phyloP scores from a whole-genome alignment of 768 basidiomycete species.

The Suillus luteus region DNA sequence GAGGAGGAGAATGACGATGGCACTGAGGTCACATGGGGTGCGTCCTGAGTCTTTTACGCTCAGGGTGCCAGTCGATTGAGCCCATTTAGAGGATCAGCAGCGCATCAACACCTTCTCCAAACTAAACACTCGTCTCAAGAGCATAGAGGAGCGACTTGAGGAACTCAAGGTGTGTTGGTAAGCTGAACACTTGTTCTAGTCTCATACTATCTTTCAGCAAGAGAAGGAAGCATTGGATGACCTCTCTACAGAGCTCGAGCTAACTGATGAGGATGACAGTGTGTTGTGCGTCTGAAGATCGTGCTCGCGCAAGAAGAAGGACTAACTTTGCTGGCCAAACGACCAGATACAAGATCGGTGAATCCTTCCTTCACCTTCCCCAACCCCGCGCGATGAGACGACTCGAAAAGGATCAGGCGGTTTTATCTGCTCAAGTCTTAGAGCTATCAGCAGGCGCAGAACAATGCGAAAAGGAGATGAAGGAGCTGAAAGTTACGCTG shows the following conservation, averaged over 20 bases:
- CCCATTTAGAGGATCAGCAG: conserved; percentile 73
- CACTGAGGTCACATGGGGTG: conserved; percentile 86
- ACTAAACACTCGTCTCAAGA: conserved; percentile 75
- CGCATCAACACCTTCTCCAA: conserved; percentile 92
- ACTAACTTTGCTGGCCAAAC: neutral
- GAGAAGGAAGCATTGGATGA: conserved; percentile 96
- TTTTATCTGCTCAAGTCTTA: conserved; percentile 57
- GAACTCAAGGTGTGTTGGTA: conserved; percentile 61
- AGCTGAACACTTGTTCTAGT: neutral
- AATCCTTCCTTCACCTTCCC: conserved; percentile 82
- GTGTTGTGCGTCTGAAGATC: conserved; percentile 58
- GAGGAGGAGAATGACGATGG: conserved; percentile 77
- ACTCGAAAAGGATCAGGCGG: conserved; percentile 68
- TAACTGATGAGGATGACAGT: conserved; percentile 81
- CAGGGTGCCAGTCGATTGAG: neutral
- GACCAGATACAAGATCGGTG: conserved; percentile 83
- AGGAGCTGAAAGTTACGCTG: conserved; percentile 71
- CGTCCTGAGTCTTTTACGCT: conserved; percentile 22
- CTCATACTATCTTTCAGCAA: conserved; percentile 52
- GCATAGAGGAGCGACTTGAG: conserved; percentile 71
- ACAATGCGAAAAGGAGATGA: conserved; percentile 75
- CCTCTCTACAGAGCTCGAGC: conserved; percentile 82
- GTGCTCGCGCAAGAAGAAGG: conserved; percentile 5
- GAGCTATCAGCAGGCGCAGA: conserved; percentile 52
- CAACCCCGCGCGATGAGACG: conserved; percentile 67